Percentiles rank a stretch among this genome's conserved stretches.
Evolutionary conservation across 1,284 basidiomycete genomes (phyloP).

Genomic region (Mycena citricolor): DNA sequence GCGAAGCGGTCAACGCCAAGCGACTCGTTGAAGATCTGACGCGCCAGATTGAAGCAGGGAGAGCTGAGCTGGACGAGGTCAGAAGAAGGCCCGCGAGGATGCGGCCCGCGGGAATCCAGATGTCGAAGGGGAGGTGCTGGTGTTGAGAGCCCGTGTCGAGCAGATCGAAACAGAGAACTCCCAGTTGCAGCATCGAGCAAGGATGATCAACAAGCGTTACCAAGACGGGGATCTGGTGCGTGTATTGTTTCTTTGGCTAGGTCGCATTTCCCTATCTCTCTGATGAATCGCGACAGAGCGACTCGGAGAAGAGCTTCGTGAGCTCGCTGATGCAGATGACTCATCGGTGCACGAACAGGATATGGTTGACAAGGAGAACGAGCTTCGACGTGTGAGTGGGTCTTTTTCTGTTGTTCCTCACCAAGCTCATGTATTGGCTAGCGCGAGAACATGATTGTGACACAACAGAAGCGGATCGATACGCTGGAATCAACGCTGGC

Average conservation of each 20-base stretch:
- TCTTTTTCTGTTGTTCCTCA: constrained; percentile 6
- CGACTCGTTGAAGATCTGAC: constrained; percentile 13
- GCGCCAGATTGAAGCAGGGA: constrained; percentile 19
- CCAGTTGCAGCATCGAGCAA: constrained; percentile 27
- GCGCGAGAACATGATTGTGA: constrained; percentile 44
- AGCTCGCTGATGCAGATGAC: constrained; percentile 41
- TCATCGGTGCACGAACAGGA: constrained; percentile 46
- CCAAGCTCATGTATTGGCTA: constrained; percentile 23
- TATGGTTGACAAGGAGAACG: constrained; percentile 49
- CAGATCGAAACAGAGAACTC: constrained; percentile 32
- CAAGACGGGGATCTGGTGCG: constrained; percentile 43
- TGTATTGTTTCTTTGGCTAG: constrained; percentile 14
- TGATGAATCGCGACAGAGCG: constrained; percentile 44
- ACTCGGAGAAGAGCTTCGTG: constrained; percentile 48
- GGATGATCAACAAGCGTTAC: constrained; percentile 37
- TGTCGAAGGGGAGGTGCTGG: constrained; percentile 25
- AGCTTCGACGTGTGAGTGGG: constrained; percentile 47
- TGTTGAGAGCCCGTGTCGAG: constrained; percentile 27
- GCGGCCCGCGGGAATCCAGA: constrained; percentile 15
- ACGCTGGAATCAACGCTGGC: constrained; percentile 45
- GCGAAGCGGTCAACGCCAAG: constrained; percentile 22
- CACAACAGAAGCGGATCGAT: constrained; percentile 38
- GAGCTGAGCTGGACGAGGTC: constrained; percentile 22
- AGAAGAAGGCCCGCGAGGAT: constrained; percentile 20
- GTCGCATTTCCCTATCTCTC: constrained; percentile 6